Evolutionary conservation across 2,329 filamentous ascomycete species (phyloP).

Genomic region (Podosphaera leucotricha): DNA sequence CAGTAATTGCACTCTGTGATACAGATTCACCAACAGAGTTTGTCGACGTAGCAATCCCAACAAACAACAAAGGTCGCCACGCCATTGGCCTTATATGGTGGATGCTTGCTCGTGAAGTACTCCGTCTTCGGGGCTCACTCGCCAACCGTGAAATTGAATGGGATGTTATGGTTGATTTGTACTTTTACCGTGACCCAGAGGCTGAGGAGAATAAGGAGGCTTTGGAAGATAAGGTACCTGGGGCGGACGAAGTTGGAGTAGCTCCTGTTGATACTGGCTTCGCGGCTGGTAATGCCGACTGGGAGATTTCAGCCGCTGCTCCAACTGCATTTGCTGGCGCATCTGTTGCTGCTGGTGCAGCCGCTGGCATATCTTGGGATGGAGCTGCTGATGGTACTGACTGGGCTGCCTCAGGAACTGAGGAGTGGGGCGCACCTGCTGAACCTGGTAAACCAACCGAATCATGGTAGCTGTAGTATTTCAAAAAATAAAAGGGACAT

Average conservation of each 20-base stretch:
- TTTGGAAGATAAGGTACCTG: constrained; percentile 41
- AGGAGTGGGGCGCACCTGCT: constrained; percentile 26
- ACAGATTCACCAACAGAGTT: constrained; percentile 99
- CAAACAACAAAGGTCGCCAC: constrained; percentile 99
- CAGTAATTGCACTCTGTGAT: constrained; percentile 96
- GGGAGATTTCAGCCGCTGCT: constrained; percentile 43
- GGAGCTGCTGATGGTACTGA: constrained; percentile 28
- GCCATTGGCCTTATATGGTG: constrained; percentile 98
- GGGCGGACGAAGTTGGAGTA: constrained; percentile 63
- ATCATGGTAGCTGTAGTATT: constrained; percentile 14
- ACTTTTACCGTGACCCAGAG: constrained; percentile 99
- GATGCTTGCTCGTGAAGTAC: constrained; percentile 98
- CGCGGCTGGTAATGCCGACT: constrained; percentile 42
- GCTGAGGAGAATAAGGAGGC: constrained; percentile 97
- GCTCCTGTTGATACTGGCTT: constrained; percentile 58
- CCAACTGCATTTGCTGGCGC: constrained; percentile 34
- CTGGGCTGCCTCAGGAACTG: constrained; percentile 32
- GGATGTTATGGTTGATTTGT: constrained; percentile 99
- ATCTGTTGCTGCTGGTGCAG: constrained; percentile 34
- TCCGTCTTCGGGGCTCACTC: constrained; percentile 93
- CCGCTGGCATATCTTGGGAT: constrained; percentile 32
- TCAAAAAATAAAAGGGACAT: background rate
- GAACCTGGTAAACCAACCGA: constrained; percentile 21
- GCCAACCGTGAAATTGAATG: constrained; percentile 88
- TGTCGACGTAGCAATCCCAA: constrained; percentile 98